These are phyloP conservation scores for Phycomyces blakesleeanus DNA, from an alignment of 192 early-diverging fungal genomes.

Conservation along the genomic window DNA sequence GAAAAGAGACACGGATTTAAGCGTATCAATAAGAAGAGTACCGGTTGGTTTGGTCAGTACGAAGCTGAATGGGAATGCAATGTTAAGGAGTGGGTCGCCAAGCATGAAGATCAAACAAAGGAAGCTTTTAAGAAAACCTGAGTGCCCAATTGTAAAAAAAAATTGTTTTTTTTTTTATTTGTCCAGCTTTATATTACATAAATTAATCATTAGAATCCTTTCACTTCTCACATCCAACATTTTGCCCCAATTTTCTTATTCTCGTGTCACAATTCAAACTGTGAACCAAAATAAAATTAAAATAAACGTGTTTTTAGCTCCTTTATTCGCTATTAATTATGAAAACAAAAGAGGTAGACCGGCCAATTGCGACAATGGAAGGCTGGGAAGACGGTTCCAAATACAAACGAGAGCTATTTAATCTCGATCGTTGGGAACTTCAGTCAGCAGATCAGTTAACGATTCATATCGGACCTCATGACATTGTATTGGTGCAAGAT, in stretches of 20 bases:
- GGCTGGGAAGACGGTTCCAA: conserved; percentile 37
- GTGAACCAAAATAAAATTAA: not conserved
- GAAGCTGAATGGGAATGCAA: conserved; percentile 18
- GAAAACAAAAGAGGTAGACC: conserved; percentile 9
- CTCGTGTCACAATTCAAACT: not conserved
- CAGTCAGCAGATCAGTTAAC: conserved; percentile 35
- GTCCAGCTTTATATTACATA: no score
- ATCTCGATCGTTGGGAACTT: conserved; percentile 37
- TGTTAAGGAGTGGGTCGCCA: conserved; percentile 21
- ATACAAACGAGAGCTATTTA: conserved; percentile 17
- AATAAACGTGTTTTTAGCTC: no score
- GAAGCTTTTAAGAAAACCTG: conserved; percentile 2
- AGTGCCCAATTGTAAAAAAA: not conserved
- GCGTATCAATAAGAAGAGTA: conserved; percentile 11
- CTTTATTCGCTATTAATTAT: not conserved
- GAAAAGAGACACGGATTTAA: conserved; percentile 25
- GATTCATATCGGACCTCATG: conserved; percentile 29
- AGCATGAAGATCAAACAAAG: conserved; percentile 11
- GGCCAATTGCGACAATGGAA: conserved; percentile 27
- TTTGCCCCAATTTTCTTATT: no score
- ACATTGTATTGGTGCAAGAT: conserved; percentile 35
- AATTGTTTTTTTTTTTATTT: not conserved
- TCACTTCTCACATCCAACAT: not conserved
- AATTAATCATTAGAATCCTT: not conserved
- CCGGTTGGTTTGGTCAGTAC: conserved; percentile 25